phyloP scores from a whole-genome alignment of 805 yeast genomes.

The Grigorovia jiainica region DNA sequence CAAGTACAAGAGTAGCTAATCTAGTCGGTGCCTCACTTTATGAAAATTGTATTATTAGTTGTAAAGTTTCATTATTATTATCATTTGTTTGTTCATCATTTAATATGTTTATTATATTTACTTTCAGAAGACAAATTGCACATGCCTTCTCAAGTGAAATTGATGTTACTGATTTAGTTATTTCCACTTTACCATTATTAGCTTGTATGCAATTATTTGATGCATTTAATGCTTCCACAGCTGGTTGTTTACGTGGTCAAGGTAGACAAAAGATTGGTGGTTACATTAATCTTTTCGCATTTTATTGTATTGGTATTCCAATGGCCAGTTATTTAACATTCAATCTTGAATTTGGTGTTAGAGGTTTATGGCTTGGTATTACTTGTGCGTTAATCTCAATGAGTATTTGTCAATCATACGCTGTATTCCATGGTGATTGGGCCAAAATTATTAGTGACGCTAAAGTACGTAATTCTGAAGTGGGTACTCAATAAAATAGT shows the following conservation, averaged over 20 bases:
- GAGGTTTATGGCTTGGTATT: constrained; percentile 57
- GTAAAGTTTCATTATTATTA: constrained; percentile 35
- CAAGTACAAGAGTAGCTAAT: constrained; percentile 70
- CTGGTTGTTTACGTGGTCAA: constrained; percentile 72
- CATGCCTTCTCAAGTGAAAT: constrained; percentile 51
- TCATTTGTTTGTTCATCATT: constrained; percentile 34
- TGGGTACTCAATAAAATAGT: background rate
- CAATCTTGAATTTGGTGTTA: constrained; percentile 37
- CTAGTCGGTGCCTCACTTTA: constrained; percentile 55
- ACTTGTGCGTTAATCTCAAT: constrained; percentile 25
- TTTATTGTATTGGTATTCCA: constrained; percentile 51
- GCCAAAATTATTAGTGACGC: constrained; percentile 21
- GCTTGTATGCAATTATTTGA: constrained; percentile 66
- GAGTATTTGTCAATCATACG: constrained; percentile 28
- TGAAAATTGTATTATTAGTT: constrained; percentile 36
- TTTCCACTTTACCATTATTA: constrained; percentile 47
- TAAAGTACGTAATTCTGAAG: constrained; percentile 21
- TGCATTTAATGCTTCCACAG: constrained; percentile 59
- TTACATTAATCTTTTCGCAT: constrained; percentile 27
- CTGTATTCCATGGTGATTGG: constrained; percentile 29
- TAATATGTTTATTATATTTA: constrained; percentile 39
- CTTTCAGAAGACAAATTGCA: constrained; percentile 37
- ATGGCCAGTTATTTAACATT: constrained; percentile 47
- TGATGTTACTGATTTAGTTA: constrained; percentile 43
- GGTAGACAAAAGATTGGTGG: constrained; percentile 41